Conservation (phyloP, 192 early-diverging fungal species). For the Umbelopsis sp. region DNA sequence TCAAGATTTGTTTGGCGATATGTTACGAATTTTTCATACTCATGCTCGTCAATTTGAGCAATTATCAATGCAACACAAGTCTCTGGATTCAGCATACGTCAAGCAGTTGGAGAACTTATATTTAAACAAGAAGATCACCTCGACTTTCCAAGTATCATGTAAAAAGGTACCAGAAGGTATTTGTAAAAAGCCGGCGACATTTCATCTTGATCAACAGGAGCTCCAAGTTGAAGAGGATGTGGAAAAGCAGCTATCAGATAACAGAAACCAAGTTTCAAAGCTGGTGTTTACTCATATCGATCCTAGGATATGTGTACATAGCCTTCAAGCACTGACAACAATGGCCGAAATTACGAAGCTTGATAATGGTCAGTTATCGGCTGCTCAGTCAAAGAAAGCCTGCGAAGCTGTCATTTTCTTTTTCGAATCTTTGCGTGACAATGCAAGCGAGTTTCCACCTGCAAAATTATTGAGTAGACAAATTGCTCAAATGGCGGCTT, state of each 20-base stretch:
- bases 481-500: slow-evolving; percentile 6
- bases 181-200: slow-evolving; percentile 38
- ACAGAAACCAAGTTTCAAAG: background rate
- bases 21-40: slow-evolving; percentile 22
- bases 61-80: slow-evolving; percentile 28
- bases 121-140: slow-evolving; percentile 36
- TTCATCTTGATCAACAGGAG: slow-evolving; percentile 16
- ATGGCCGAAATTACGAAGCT: background rate
- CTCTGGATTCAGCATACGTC: slow-evolving; percentile 37
- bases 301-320: slow-evolving; percentile 4
- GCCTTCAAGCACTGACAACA: background rate
- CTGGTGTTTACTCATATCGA: background rate
- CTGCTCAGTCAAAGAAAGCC: background rate
- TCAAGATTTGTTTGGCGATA: slow-evolving; percentile 32
- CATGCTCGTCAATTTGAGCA: slow-evolving; percentile 29
- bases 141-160: slow-evolving; percentile 42
- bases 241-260: slow-evolving; percentile 8
- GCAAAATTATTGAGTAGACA: background rate
- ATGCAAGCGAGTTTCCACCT: slow-evolving; percentile 11
- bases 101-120: slow-evolving; percentile 41
- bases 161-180: slow-evolving; percentile 36
- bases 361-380: background rate
- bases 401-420: slow-evolving; percentile 7
- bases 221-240: slow-evolving; percentile 1
- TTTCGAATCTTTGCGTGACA: slow-evolving; percentile 9